Percentiles rank a stretch among this genome's conserved stretches.
Evolutionary conservation across 2,329 filamentous ascomycete species (phyloP).

Genomic region (Trichoderma arundinaceum): DNA sequence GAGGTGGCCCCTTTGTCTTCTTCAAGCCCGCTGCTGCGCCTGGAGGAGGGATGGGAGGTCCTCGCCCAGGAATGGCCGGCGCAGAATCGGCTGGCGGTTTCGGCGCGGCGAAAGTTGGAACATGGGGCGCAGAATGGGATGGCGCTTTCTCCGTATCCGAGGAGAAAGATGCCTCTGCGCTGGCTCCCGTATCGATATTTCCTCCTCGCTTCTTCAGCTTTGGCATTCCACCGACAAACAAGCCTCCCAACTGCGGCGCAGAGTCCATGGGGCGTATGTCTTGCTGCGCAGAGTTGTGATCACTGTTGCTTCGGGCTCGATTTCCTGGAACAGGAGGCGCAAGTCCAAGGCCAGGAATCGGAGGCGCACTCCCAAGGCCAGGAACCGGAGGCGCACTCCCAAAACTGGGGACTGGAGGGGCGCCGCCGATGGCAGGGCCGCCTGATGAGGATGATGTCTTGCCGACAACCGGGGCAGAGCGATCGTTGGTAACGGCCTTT

Average conservation of each 20-base stretch:
- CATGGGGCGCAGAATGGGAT: slow-evolving; percentile 47
- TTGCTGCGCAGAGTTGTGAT: slow-evolving; percentile 61
- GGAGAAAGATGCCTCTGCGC: slow-evolving; percentile 70
- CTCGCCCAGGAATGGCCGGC: slow-evolving; percentile 55
- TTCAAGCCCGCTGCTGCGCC: slow-evolving; percentile 57
- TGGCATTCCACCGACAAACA: slow-evolving; percentile 94
- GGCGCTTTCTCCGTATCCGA: slow-evolving; percentile 70
- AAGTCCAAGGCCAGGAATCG: slow-evolving; percentile 68
- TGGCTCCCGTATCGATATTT: slow-evolving; percentile 71
- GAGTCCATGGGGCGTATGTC: slow-evolving; percentile 55
- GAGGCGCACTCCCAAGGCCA: slow-evolving; percentile 75
- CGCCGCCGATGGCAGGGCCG: slow-evolving; percentile 70
- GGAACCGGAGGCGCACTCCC: slow-evolving; percentile 70
- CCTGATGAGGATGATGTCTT: slow-evolving; percentile 48
- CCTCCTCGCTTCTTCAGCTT: slow-evolving; percentile 89
- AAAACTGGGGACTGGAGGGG: slow-evolving; percentile 73
- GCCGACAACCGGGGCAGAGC: slow-evolving; percentile 75
- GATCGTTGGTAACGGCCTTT: slow-evolving; percentile 89
- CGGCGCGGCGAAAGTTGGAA: slow-evolving; percentile 60
- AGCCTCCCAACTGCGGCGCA: slow-evolving; percentile 80
- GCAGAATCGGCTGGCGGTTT: slow-evolving; percentile 63
- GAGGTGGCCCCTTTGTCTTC: slow-evolving; percentile 69
- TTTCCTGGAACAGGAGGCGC: slow-evolving; percentile 69
- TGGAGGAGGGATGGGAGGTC: slow-evolving; percentile 49
- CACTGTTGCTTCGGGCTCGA: slow-evolving; percentile 83